phyloP scores from a whole-genome alignment of 345 rosid genomes.

The Brassica napus region DNA sequence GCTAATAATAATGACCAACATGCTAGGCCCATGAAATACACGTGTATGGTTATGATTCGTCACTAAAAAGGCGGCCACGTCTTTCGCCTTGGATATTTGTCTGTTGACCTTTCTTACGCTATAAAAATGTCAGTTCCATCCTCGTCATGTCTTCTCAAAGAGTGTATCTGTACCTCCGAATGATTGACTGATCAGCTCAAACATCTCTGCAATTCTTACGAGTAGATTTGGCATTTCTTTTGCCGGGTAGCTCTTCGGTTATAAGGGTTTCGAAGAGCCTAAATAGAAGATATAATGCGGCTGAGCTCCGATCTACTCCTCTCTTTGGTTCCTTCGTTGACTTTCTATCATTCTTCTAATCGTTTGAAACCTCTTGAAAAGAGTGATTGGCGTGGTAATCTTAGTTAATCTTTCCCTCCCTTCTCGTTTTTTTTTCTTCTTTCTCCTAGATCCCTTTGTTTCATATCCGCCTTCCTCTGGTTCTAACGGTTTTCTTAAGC shows the following conservation, averaged over 20 bases:
- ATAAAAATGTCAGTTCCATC: not conserved
- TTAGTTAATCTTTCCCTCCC: conserved; percentile 56
- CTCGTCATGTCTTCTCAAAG: conserved; percentile 3
- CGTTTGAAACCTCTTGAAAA: conserved; percentile 88
- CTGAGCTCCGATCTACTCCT: conserved; percentile 48
- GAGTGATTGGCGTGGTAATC: conserved; percentile 96
- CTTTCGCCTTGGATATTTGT: conserved; percentile 8
- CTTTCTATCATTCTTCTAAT: conserved; percentile 59
- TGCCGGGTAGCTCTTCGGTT: conserved; percentile 12
- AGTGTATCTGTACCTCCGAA: not conserved
- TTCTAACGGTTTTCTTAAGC: no score
- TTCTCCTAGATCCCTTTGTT: no score
- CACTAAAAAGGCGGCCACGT: conserved; percentile 16
- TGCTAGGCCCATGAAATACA: not conserved
- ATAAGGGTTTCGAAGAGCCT: conserved; percentile 78
- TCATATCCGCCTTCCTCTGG: no score
- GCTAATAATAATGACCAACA: not conserved
- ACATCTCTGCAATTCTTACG: conserved; percentile 20
- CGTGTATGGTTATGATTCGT: conserved; percentile 6
- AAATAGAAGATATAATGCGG: conserved; percentile 59
- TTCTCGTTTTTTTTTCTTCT: not conserved
- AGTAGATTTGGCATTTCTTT: not conserved
- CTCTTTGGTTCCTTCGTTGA: conserved; percentile 55
- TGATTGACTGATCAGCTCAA: not conserved
- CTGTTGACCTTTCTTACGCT: conserved; percentile 21